Percentiles rank a stretch among this genome's conserved stretches.
These are phyloP conservation scores for Afroboletus lepidellus DNA, from an alignment of 1,284 basidiomycete species.

Conservation along the genomic window DNA sequence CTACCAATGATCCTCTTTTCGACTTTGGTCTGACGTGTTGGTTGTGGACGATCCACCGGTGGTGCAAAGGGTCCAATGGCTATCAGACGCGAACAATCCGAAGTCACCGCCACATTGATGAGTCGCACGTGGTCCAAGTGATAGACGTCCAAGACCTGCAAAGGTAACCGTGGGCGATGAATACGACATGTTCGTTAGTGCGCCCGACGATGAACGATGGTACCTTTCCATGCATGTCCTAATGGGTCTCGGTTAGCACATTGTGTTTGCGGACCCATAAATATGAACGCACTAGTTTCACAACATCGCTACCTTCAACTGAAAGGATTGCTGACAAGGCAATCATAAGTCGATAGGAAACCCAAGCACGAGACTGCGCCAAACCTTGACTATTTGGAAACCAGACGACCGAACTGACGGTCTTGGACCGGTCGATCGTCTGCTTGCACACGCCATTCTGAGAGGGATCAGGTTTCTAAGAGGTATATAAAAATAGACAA, in stretches of 20 bases:
- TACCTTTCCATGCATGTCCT: slow-evolving; percentile 56
- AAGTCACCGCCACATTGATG: slow-evolving; percentile 73
- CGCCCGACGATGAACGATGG: neutral
- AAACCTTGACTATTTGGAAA: slow-evolving; percentile 63
- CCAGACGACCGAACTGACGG: slow-evolving; percentile 70
- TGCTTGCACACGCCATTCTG: slow-evolving; percentile 71
- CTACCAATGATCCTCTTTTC: slow-evolving; percentile 76
- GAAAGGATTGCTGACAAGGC: slow-evolving; percentile 33
- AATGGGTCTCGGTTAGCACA: slow-evolving; percentile 5
- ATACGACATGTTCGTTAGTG: neutral
- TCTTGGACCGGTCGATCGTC: slow-evolving; percentile 61
- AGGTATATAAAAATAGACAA: neutral
- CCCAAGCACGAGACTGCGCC: neutral
- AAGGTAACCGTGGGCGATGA: neutral
- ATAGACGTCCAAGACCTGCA: slow-evolving; percentile 51
- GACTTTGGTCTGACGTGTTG: slow-evolving; percentile 62
- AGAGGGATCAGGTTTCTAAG: neutral
- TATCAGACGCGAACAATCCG: slow-evolving; percentile 61
- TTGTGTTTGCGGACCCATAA: neutral
- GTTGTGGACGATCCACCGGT: slow-evolving; percentile 59
- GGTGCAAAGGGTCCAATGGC: slow-evolving; percentile 66
- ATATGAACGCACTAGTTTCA: slow-evolving; percentile 42
- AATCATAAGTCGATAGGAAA: slow-evolving; percentile 27
- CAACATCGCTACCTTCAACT: slow-evolving; percentile 52
- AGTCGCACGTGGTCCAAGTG: slow-evolving; percentile 65